Evolutionary conservation across 805 yeast genomes (phyloP).

Genomic region (Metschnikowia chrysomelidarum): DNA sequence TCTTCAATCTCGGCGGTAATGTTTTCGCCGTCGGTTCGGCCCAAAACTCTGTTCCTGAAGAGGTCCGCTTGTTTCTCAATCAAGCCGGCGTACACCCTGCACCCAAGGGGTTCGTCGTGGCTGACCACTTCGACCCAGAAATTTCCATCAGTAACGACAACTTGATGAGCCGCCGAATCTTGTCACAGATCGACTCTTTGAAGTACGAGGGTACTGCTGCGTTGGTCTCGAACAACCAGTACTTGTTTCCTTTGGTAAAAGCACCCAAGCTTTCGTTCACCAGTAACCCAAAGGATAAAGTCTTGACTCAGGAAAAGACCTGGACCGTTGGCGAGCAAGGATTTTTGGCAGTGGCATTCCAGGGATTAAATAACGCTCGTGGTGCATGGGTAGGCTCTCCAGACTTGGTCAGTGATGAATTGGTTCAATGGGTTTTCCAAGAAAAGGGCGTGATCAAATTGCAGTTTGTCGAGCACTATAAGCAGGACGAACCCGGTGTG

Average conservation of each 20-base stretch:
- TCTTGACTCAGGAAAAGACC: constrained; percentile 44
- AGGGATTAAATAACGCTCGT: constrained; percentile 75
- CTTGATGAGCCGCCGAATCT: constrained; percentile 25
- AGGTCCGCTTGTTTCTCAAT: constrained; percentile 60
- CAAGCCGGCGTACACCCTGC: constrained; percentile 84
- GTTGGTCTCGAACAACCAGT: constrained; percentile 63
- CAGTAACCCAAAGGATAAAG: constrained; percentile 40
- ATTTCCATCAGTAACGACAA: constrained; percentile 31
- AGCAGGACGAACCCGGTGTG: constrained; percentile 45
- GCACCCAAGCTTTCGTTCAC: constrained; percentile 68
- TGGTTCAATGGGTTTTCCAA: constrained; percentile 68
- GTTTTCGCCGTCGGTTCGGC: constrained; percentile 61
- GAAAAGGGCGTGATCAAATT: constrained; percentile 61
- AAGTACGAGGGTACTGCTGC: constrained; percentile 60
- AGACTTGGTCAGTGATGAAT: constrained; percentile 41
- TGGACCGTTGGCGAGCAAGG: constrained; percentile 88
- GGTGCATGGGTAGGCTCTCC: constrained; percentile 77
- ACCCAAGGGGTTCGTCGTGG: constrained; percentile 63
- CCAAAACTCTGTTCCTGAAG: constrained; percentile 31
- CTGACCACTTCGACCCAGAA: constrained; percentile 59
- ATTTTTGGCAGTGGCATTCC: constrained; percentile 71
- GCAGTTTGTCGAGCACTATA: constrained; percentile 52
- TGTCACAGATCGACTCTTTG: constrained; percentile 14
- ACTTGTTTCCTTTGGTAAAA: constrained; percentile 64
- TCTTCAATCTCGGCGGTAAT: constrained; percentile 70